Evolutionary conservation across 2,329 filamentous ascomycete genomes (phyloP), one percentile per base, ranked within the genome.

Genomic region (Simplicillium aogashimaense): DNA sequence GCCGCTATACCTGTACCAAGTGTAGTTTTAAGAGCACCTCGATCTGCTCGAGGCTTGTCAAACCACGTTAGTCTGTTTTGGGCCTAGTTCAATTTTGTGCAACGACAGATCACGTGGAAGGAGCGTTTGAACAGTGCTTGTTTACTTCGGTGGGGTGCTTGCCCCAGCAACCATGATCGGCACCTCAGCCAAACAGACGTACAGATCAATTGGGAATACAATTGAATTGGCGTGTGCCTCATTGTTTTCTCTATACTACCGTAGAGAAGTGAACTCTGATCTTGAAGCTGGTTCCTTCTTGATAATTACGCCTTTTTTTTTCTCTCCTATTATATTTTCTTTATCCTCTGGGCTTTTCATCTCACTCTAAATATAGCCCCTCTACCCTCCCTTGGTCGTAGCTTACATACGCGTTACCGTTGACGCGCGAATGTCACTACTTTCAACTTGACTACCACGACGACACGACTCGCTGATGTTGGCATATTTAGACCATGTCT

Each of bases 401-500:
- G 12, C 35, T 35, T 14, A 40, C 31, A 34, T 28, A 43, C 42
- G 38, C 42, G 42, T 32, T 18, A 16, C 36, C 53, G 47, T 57
- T 57, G 55, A 52, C 44, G 50, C 41, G 29, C 43, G 47, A 35
- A 42, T 43, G 29, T 42, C 32, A 42, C 33, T 40, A 35, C 41
- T 37, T 45, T 9, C 20, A 37, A 35, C 43, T 36, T 46, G 35
- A 42, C 39, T 38, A 31, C 41, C 41, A 48, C 39, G 46, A 33
- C 43, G 49, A 45, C 45, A 43, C 44, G 38, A 45, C 49, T 45
- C 43, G 48, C 55, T 52, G 45, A 54, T 56, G 53, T 45, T 40
- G 42, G 47, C 45, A 31, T 42, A 40, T 34, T 31, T 32, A 42
- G 33, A 45, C 42, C 32, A 64, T 64, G 61, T 52, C 61, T 38